Percentiles rank a stretch among this genome's conserved stretches.
Conservation (phyloP, 306 rosid genomes). For the Castanopsis chinensis region DNA sequence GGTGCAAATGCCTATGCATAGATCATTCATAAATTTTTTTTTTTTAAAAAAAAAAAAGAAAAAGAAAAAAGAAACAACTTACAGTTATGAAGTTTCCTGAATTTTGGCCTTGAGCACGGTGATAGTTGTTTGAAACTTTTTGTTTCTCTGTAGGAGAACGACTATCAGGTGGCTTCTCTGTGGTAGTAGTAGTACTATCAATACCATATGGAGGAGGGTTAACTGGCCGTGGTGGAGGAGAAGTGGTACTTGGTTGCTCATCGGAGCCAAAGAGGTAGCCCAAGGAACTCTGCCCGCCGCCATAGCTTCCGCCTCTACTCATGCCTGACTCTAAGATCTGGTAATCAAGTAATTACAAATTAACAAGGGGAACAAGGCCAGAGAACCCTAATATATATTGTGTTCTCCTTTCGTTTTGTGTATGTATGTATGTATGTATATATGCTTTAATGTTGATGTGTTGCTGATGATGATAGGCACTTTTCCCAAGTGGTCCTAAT, state of each 20-base stretch:
- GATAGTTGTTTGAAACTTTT: conserved; percentile 36
- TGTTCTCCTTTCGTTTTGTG: neutral
- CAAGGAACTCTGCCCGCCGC: conserved; percentile 72
- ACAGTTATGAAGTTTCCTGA: conserved; percentile 56
- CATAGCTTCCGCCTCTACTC: conserved; percentile 74
- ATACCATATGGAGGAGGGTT: conserved; percentile 57
- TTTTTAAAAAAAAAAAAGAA: neutral
- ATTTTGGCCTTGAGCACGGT: conserved; percentile 48
- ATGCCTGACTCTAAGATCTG: conserved; percentile 23
- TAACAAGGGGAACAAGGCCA: neutral
- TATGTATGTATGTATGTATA: neutral
- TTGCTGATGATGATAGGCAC: neutral
- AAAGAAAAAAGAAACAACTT: neutral
- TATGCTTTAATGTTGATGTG: neutral
- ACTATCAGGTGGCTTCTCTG: conserved; percentile 14
- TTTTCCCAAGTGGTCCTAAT: conserved; percentile 3
- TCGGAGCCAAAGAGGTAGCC: conserved; percentile 74
- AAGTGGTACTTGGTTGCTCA: conserved; percentile 33
- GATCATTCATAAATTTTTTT: neutral
- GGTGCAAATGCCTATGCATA: neutral
- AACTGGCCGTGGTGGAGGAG: conserved; percentile 29
- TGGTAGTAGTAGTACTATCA: conserved; percentile 25
- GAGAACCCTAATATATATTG: conserved; percentile 23
- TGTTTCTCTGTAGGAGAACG: conserved; percentile 34
- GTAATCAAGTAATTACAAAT: neutral